Evolutionary conservation across 108 stramenopile species (phyloP).

Genomic region (Cyclotella sp.): DNA sequence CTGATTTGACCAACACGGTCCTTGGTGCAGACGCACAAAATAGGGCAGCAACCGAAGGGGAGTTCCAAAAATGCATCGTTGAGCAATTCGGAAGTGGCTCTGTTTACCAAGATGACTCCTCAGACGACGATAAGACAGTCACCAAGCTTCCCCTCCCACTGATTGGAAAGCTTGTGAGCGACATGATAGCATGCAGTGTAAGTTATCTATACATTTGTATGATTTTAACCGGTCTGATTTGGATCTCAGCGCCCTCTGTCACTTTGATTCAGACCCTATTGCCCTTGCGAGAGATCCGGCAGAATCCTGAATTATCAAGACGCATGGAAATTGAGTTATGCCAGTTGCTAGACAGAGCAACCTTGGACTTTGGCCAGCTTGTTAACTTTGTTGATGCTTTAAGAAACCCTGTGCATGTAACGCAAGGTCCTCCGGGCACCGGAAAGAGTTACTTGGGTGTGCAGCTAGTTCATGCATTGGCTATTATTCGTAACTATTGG

Average conservation of each 20-base stretch:
- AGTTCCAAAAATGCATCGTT: slow-evolving; percentile 17
- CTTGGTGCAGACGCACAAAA: slow-evolving; percentile 28
- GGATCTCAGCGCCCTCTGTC: neutral
- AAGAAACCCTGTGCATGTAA: slow-evolving; percentile 51
- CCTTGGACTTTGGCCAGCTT: slow-evolving; percentile 49
- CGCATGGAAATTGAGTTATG: slow-evolving; percentile 23
- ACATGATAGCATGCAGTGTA: slow-evolving; percentile 41
- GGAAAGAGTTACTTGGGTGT: slow-evolving; percentile 45
- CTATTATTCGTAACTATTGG: slow-evolving; percentile 43
- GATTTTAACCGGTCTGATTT: neutral
- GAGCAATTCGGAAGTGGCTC: neutral
- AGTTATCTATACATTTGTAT: slow-evolving; percentile 17
- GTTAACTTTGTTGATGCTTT: slow-evolving; percentile 50
- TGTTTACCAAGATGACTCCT: neutral
- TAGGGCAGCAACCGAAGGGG: slow-evolving; percentile 19
- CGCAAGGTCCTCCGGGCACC: slow-evolving; percentile 52
- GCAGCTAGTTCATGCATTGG: slow-evolving; percentile 49
- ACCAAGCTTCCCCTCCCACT: slow-evolving; percentile 13
- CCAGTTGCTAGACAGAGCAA: slow-evolving; percentile 30
- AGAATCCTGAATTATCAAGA: slow-evolving; percentile 16
- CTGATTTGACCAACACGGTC: slow-evolving; percentile 38
- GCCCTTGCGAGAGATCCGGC: slow-evolving; percentile 53
- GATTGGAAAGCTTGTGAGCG: slow-evolving; percentile 22
- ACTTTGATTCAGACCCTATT: slow-evolving; percentile 14
- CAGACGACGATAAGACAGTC: neutral